Evolutionary conservation across 768 basidiomycete genomes (phyloP).

Genomic region (Phaeotremella fagi): DNA sequence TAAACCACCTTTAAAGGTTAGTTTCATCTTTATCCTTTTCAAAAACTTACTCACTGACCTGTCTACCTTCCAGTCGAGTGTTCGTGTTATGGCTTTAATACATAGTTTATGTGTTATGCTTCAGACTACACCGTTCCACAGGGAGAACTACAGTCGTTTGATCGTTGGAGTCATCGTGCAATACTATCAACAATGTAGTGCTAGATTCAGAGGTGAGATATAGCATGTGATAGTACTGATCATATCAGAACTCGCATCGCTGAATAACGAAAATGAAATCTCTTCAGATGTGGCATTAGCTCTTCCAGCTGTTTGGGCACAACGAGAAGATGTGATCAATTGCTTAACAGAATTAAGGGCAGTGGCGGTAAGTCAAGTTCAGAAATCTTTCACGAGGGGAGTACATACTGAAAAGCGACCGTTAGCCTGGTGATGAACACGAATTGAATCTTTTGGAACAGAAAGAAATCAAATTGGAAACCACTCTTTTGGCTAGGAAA

Average conservation of each 20-base stretch:
- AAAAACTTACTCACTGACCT: not conserved
- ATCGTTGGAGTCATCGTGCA: constrained; percentile 91
- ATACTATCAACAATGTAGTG: constrained; percentile 90
- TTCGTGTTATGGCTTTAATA: constrained; percentile 78
- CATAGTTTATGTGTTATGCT: constrained; percentile 91
- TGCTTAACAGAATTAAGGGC: constrained; percentile 65
- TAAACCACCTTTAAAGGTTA: constrained; percentile 75
- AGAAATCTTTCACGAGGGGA: not conserved
- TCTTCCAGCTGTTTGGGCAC: constrained; percentile 67
- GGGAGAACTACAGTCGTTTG: constrained; percentile 88
- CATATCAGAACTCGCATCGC: constrained; percentile 54
- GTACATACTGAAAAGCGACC: not conserved
- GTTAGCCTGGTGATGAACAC: constrained; percentile 21
- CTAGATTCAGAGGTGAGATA: constrained; percentile 65
- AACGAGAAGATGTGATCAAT: constrained; percentile 68
- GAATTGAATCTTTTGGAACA: constrained; percentile 55
- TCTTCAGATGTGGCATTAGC: constrained; percentile 52
- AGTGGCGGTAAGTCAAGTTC: constrained; percentile 53
- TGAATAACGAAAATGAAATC: constrained; percentile 7
- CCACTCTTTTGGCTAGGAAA: constrained; percentile 59
- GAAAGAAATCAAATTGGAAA: constrained; percentile 76
- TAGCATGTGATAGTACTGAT: too few species aligned
- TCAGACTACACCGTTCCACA: constrained; percentile 83
- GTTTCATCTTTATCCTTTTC: not conserved
- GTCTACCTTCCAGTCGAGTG: constrained; percentile 67